phyloP scores from a whole-genome alignment of 192 early-diverging fungal genomes.

The Rhizophagus sp. region DNA sequence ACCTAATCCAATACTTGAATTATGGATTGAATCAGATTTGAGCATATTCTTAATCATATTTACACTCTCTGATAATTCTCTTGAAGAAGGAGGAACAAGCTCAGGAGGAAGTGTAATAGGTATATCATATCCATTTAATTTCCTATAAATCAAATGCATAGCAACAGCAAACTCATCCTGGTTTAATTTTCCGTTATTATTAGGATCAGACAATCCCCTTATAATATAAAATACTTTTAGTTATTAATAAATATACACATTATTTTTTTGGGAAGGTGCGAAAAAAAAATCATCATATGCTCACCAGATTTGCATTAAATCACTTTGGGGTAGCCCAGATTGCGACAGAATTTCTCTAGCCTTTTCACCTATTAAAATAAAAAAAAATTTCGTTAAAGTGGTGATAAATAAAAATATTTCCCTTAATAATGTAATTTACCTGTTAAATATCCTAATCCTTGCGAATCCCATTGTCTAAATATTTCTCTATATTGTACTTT shows the following conservation, averaged over 20 bases:
- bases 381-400: neutral
- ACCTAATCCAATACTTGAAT: slow-evolving; percentile 29
- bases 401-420: neutral
- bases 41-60: slow-evolving; percentile 65
- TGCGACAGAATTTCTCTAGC: slow-evolving; percentile 74
- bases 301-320: slow-evolving; percentile 79
- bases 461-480: slow-evolving; percentile 75
- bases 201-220: slow-evolving; percentile 76
- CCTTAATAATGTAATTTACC: slow-evolving; percentile 37
- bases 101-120: slow-evolving; percentile 80
- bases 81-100: slow-evolving; percentile 82
- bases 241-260: neutral
- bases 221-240: neutral
- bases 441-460: slow-evolving; percentile 64
- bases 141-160: slow-evolving; percentile 94
- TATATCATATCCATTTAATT: slow-evolving; percentile 79
- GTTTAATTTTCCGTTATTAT: slow-evolving; percentile 87
- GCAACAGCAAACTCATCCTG: slow-evolving; percentile 94
- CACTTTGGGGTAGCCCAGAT: slow-evolving; percentile 65
- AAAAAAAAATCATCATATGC: neutral
- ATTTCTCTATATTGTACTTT: slow-evolving; percentile 61
- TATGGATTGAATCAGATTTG: slow-evolving; percentile 54
- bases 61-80: slow-evolving; percentile 74
- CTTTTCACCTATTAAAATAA: slow-evolving; percentile 45
- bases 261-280: neutral